These are phyloP conservation scores for Hemileccinum impolitum DNA, from an alignment of 768 basidiomycete species.

Conservation along the genomic window DNA sequence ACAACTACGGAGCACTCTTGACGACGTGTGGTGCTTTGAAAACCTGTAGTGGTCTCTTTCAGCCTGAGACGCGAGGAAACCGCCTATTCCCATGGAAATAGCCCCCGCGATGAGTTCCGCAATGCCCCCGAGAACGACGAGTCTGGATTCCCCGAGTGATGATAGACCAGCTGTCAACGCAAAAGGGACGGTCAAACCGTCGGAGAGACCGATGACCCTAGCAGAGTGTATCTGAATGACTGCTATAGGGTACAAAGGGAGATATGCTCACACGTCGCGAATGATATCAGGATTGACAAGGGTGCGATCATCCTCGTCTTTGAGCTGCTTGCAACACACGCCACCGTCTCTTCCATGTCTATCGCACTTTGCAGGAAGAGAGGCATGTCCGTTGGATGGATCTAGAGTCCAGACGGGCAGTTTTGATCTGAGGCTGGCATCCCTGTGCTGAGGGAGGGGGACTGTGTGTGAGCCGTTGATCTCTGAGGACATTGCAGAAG, in stretches of 20 bases:
- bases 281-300: slow-evolving; percentile 85
- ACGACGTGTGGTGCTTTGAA: slow-evolving; percentile 65
- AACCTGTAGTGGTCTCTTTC: slow-evolving; percentile 95
- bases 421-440: slow-evolving; percentile 22
- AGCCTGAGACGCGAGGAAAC: slow-evolving; percentile 94
- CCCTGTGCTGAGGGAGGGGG: slow-evolving; percentile 17
- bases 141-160: slow-evolving; percentile 80
- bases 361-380: slow-evolving; percentile 57
- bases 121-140: slow-evolving; percentile 93
- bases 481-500: slow-evolving; percentile 18
- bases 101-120: slow-evolving; percentile 97
- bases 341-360: slow-evolving; percentile 52
- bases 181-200: slow-evolving; percentile 89
- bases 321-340: slow-evolving; percentile 88
- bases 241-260: not conserved
- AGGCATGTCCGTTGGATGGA: slow-evolving; percentile 38
- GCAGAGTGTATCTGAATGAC: slow-evolving; percentile 5
- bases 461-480: slow-evolving; percentile 13
- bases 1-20: slow-evolving; percentile 86
- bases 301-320: slow-evolving; percentile 71
- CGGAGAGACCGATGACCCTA: slow-evolving; percentile 87
- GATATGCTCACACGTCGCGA: slow-evolving; percentile 68
- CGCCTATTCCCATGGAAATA: slow-evolving; percentile 97
- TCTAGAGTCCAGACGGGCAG: slow-evolving; percentile 69
- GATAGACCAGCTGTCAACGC: slow-evolving; percentile 87